These are phyloP conservation scores for Pseudomassariella vexata DNA, from an alignment of 2,329 filamentous ascomycete genomes.

Conservation along the genomic window DNA sequence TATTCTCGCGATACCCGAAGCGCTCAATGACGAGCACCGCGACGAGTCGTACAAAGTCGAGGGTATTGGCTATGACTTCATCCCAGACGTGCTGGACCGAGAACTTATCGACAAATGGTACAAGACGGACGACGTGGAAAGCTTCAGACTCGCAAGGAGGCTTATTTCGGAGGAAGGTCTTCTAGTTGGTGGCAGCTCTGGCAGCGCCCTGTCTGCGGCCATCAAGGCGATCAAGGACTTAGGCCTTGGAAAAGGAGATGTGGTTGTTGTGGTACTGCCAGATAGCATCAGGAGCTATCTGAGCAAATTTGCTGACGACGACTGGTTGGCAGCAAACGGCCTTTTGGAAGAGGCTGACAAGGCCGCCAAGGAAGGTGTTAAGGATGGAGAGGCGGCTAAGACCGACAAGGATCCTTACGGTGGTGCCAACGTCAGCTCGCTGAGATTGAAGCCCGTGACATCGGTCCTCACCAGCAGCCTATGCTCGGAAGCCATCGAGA, in stretches of 20 bases:
- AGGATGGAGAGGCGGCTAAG: conserved; percentile 30
- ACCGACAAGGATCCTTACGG: conserved; percentile 60
- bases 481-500: conserved; percentile 88
- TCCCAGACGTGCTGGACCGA: conserved; percentile 86
- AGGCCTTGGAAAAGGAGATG: conserved; percentile 73
- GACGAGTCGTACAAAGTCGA: conserved; percentile 96
- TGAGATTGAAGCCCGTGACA: conserved; percentile 90
- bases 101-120: conserved; percentile 87
- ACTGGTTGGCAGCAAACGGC: conserved; percentile 96
- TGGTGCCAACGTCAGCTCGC: conserved; percentile 71
- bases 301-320: conserved; percentile 97
- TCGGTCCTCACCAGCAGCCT: conserved; percentile 66
- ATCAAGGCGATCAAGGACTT: conserved; percentile 72
- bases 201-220: conserved; percentile 81
- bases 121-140: conserved; percentile 91
- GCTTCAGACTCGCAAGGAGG: conserved; percentile 83
- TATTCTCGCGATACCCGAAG: conserved; percentile 76
- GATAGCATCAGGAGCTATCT: conserved; percentile 97
- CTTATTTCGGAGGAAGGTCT: conserved; percentile 93
- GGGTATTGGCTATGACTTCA: conserved; percentile 97
- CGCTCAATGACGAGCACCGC: conserved; percentile 70
- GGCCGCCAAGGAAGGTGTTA: conserved; percentile 41
- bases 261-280: conserved; percentile 84
- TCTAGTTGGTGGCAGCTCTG: conserved; percentile 87
- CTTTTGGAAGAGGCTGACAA: conserved; percentile 59